phyloP scores from a whole-genome alignment of 805 yeast species.

The Candida adriatica region DNA sequence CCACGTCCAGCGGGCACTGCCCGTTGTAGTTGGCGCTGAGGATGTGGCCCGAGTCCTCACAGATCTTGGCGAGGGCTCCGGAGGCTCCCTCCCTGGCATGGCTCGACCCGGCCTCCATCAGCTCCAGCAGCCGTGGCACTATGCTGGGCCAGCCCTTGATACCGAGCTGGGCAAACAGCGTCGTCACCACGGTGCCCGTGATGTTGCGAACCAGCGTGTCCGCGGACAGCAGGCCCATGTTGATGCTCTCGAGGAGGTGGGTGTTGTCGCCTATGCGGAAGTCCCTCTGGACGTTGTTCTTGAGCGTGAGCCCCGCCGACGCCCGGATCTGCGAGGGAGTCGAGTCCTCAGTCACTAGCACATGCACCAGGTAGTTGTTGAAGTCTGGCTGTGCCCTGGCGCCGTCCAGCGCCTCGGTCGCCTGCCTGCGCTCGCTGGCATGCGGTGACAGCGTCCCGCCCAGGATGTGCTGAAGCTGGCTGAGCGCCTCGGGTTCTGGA shows the following conservation, averaged over 20 bases:
- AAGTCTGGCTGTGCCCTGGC: constrained; percentile 72
- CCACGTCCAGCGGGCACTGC: constrained; percentile 56
- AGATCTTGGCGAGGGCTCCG: constrained; percentile 75
- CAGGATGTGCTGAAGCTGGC: constrained; percentile 60
- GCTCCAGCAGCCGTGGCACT: constrained; percentile 58
- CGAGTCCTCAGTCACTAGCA: constrained; percentile 49
- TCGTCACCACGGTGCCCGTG: constrained; percentile 85
- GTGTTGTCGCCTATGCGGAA: constrained; percentile 26
- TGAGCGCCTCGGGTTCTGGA: constrained; percentile 55
- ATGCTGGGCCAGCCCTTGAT: constrained; percentile 67
- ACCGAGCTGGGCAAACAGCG: constrained; percentile 67
- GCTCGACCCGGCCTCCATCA: constrained; percentile 44
- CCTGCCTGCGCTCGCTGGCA: constrained; percentile 47
- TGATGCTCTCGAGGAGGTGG: constrained; percentile 29
- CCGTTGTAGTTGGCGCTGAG: constrained; percentile 63
- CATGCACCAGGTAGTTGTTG: constrained; percentile 69
- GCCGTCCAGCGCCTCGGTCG: constrained; percentile 64
- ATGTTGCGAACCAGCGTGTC: constrained; percentile 71
- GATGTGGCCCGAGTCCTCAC: constrained; percentile 74
- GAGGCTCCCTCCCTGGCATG: constrained; percentile 59
- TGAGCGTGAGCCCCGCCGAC: constrained; percentile 80
- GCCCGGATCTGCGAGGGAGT: constrained; percentile 60
- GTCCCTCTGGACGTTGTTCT: constrained; percentile 56
- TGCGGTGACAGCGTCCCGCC: constrained; percentile 64
- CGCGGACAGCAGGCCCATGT: constrained; percentile 44